Conservation (phyloP, 2,329 filamentous ascomycete genomes). For the Ustulina deusta region DNA sequence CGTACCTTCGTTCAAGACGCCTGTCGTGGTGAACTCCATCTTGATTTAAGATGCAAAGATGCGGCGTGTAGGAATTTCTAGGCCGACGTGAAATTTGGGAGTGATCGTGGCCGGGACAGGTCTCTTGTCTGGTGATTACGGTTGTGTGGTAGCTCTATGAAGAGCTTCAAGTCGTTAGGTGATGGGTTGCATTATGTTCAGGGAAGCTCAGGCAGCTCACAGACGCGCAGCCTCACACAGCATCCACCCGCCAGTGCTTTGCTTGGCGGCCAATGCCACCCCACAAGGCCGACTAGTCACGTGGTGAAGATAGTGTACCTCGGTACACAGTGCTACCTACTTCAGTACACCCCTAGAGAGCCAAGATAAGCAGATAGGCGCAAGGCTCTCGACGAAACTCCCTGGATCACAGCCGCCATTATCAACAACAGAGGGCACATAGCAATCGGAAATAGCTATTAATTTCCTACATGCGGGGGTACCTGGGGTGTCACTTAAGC, state of each 20-base stretch:
- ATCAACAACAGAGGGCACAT: background rate
- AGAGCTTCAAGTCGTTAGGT: slow-evolving; percentile 28
- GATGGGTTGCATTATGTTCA: slow-evolving; percentile 33
- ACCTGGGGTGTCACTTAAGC: background rate
- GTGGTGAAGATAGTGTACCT: no score
- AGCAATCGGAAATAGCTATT: background rate
- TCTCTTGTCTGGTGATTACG: background rate
- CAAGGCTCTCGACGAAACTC: no score
- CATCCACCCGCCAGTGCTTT: slow-evolving; percentile 21
- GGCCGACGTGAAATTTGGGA: slow-evolving; percentile 25
- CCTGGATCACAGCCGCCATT: background rate
- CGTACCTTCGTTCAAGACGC: slow-evolving; percentile 73
- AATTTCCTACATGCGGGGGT: background rate
- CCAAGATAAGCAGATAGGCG: background rate
- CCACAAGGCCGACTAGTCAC: slow-evolving; percentile 25
- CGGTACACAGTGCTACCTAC: no score
- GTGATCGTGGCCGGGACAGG: slow-evolving; percentile 1
- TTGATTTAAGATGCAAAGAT: slow-evolving; percentile 38
- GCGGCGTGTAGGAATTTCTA: background rate
- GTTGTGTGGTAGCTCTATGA: slow-evolving; percentile 16
- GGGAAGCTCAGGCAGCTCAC: slow-evolving; percentile 48
- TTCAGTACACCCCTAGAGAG: background rate
- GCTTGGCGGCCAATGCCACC: slow-evolving; percentile 29
- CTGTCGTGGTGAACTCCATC: slow-evolving; percentile 74
- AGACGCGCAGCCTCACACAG: slow-evolving; percentile 48